Evolutionary conservation across 345 rosid genomes (phyloP), one percentile per base, ranked within the genome.

Genomic region (Clarkia xantiana): DNA sequence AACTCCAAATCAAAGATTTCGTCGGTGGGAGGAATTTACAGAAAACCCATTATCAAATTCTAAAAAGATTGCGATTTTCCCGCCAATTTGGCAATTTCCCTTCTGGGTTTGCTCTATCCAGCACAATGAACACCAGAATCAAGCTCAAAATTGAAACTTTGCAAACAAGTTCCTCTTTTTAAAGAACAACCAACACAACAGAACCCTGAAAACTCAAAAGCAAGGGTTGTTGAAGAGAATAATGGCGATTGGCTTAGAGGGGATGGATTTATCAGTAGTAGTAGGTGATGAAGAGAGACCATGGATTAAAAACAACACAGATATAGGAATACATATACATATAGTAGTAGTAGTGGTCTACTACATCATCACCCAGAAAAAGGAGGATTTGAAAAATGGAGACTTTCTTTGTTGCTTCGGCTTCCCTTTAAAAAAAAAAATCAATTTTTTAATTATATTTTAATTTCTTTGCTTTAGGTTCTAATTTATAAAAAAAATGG

Each of bases 331-430:
- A 29, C 6, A 23, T 6, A 23, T 29, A 29, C 36, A 29, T 29
- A 29, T 29, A 29, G 36, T 29, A 29, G 36, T 29, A 2, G 36
- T 29, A 29, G 8, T 64, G 49, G 55, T 47, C 41, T 66, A 49
- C 61, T 53, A 47, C 53, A 48, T 34, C 47, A 38, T 34, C 47
- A 38, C 49, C 23, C 58, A 17, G 59, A 59, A 71, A 53, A 40
- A 39, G 13, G 54, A 64, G 62, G 57, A 61, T 63, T 62, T 61
- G 47, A 47, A 44, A 63, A 63, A 45, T 62, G 46, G 68, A 75
- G 64, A 60, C 63, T 65, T 58, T 53, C 73, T 62, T 19, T 53
- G 73, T 66, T 55, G 36, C 36, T 45, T 46, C 54, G 29, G 36
- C 39, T 29, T 34, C 22, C 41, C 67, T 62, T 70, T 64, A 63